Conservation (phyloP, 2,329 filamentous ascomycete genomes). For the Arthrinium puccinioides region DNA sequence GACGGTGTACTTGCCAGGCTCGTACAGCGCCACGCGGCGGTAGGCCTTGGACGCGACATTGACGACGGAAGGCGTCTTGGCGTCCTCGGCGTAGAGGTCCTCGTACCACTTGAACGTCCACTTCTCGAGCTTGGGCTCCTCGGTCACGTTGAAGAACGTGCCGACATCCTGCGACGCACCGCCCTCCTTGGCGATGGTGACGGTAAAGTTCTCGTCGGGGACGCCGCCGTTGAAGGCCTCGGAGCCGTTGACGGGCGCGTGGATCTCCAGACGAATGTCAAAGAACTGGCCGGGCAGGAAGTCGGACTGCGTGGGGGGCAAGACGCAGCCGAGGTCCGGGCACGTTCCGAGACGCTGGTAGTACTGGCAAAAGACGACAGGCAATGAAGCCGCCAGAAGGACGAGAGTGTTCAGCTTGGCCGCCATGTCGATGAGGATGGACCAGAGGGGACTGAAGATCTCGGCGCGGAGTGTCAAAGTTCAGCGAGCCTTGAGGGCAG, state of each 20-base stretch:
- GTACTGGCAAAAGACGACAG: constrained; percentile 25
- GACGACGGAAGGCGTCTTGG: constrained; percentile 61
- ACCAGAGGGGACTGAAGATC: background rate
- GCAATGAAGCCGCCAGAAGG: constrained; percentile 26
- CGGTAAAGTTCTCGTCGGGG: constrained; percentile 68
- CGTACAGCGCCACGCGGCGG: constrained; percentile 65
- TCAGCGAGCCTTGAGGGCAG: constrained; percentile 1
- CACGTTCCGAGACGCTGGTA: constrained; percentile 54
- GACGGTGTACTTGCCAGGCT: constrained; percentile 73
- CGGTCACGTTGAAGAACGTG: constrained; percentile 56
- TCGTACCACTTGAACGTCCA: constrained; percentile 86
- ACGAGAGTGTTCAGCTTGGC: constrained; percentile 26
- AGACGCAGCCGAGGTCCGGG: constrained; percentile 50
- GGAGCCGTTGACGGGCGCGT: constrained; percentile 74
- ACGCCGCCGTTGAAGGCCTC: constrained; percentile 64
- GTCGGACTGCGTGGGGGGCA: constrained; percentile 62
- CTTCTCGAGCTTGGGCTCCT: constrained; percentile 66
- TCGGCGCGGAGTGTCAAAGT: background rate
- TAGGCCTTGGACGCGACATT: constrained; percentile 77
- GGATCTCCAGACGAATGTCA: constrained; percentile 76
- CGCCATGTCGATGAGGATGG: constrained; percentile 19
- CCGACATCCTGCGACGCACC: constrained; percentile 45
- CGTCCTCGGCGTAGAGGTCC: constrained; percentile 72
- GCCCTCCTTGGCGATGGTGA: constrained; percentile 63
- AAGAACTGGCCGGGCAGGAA: constrained; percentile 81